Percentiles rank a stretch among this genome's conserved stretches.
phyloP scores from a whole-genome alignment of 1,284 basidiomycete species.

The Marasmius sp. region DNA sequence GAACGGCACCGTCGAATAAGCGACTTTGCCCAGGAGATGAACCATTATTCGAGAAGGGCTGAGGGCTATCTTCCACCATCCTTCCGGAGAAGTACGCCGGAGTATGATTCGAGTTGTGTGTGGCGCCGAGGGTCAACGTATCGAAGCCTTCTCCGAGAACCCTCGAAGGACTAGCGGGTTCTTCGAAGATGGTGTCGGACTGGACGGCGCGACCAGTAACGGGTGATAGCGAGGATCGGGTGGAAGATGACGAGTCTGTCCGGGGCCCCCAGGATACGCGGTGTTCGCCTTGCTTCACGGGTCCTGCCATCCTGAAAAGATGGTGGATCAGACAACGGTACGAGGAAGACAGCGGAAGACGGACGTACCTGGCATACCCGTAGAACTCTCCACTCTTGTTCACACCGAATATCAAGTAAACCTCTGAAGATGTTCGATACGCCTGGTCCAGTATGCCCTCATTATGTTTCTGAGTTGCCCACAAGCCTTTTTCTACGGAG shows the following conservation, averaged over 20 bases:
- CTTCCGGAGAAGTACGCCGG: slow-evolving; percentile 29
- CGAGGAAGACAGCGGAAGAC: not conserved
- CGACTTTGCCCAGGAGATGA: not conserved
- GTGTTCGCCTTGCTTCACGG: slow-evolving; percentile 50
- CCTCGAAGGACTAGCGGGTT: slow-evolving; percentile 10
- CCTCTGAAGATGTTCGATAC: slow-evolving; percentile 83
- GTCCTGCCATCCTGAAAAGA: slow-evolving; percentile 58
- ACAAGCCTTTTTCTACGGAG: slow-evolving; percentile 79
- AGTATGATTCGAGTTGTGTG: too few species aligned
- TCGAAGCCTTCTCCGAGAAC: not conserved
- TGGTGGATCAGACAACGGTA: not conserved
- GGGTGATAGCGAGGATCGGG: slow-evolving; percentile 27
- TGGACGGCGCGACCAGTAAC: slow-evolving; percentile 17
- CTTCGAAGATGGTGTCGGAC: slow-evolving; percentile 21
- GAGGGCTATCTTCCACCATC: slow-evolving; percentile 9
- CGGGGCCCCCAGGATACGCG: slow-evolving; percentile 63
- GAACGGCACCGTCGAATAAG: not conserved
- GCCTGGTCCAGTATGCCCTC: slow-evolving; percentile 89
- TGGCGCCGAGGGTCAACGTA: not conserved
- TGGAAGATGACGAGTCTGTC: slow-evolving; percentile 36
- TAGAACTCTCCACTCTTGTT: slow-evolving; percentile 92
- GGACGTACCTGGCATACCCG: slow-evolving; percentile 75
- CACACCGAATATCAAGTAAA: slow-evolving; percentile 88
- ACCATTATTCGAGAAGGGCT: slow-evolving; percentile 1
- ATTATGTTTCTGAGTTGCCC: slow-evolving; percentile 95